These are phyloP conservation scores for Rhizopus sp. DNA, from an alignment of 371 early-diverging fungal species.

Conservation along the genomic window DNA sequence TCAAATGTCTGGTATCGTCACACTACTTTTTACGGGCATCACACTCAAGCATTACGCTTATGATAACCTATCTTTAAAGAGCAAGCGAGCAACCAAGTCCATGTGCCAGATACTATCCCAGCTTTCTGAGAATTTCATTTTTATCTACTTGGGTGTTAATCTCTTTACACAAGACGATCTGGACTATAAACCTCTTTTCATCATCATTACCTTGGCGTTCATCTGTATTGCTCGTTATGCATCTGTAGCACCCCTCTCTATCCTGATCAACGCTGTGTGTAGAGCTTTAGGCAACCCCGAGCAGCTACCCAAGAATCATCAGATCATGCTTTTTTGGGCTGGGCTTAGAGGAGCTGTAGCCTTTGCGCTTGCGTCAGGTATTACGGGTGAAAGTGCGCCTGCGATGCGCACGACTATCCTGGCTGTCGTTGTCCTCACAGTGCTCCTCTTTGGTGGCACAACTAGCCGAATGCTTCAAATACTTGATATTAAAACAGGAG, in stretches of 20 bases:
- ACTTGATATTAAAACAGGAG: conserved; percentile 78
- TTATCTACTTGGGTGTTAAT: conserved; percentile 92
- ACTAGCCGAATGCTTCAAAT: conserved; percentile 78
- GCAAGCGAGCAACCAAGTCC: conserved; percentile 80
- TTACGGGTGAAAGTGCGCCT: conserved; percentile 67
- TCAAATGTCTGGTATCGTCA: conserved; percentile 90
- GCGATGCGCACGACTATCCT: conserved; percentile 87
- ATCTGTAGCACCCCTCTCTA: conserved; percentile 82
- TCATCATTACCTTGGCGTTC: conserved; percentile 69
- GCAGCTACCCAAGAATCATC: conserved; percentile 81
- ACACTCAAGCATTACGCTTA: conserved; percentile 91
- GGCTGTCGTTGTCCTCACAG: conserved; percentile 87
- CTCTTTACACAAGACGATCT: conserved; percentile 79
- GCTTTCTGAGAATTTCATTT: conserved; percentile 93
- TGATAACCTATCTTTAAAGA: conserved; percentile 78
- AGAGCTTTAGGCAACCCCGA: conserved; percentile 57
- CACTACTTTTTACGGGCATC: conserved; percentile 93
- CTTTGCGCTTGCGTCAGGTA: conserved; percentile 88
- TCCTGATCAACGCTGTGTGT: conserved; percentile 72
- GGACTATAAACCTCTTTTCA: conserved; percentile 73
- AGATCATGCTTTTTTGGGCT: conserved; percentile 94
- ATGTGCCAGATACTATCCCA: conserved; percentile 90
- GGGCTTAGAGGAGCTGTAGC: conserved; percentile 96
- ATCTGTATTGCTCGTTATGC: conserved; percentile 83
- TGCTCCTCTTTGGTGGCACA: conserved; percentile 89